Conservation (phyloP, 257 asterid genomes). For the Nicotiana benthamiana region DNA sequence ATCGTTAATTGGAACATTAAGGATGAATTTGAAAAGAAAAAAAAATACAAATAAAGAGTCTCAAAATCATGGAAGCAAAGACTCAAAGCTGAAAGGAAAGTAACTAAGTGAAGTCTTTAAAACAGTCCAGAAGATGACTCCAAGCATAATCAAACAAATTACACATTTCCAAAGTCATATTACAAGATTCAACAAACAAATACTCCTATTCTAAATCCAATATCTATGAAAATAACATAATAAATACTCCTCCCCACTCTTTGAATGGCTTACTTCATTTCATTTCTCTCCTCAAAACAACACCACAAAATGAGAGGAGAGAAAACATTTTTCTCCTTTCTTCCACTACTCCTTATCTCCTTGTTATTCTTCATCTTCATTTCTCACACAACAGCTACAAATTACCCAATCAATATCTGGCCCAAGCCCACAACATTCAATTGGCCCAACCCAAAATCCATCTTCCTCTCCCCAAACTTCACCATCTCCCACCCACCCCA, state of each 20-base stretch:
- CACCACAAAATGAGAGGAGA: background rate
- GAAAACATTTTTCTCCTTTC: background rate
- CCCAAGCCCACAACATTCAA: constrained; percentile 68
- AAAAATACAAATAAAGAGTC: too few relatives aligned
- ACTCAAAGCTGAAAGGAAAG: background rate
- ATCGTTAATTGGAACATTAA: too few relatives aligned
- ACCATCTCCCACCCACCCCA: constrained; percentile 38
- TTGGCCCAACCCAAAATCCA: constrained; percentile 63
- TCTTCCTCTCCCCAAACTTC: constrained; percentile 49
- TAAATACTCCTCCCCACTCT: background rate
- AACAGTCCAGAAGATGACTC: too few relatives aligned
- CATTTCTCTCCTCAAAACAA: background rate
- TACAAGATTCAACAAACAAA: background rate
- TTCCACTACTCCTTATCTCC: background rate
- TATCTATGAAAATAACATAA: background rate
- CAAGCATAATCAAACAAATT: too few relatives aligned
- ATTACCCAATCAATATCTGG: constrained; percentile 71
- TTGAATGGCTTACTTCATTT: background rate
- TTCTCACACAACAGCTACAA: constrained; percentile 41
- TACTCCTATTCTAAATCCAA: background rate
- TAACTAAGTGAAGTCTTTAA: background rate
- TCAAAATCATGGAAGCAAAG: background rate
- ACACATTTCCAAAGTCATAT: too few relatives aligned
- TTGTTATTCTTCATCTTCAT: background rate
- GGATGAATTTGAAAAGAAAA: too few relatives aligned